Percentiles rank a stretch among this genome's conserved stretches.
These are phyloP conservation scores for Fusarium heterosporum DNA, from an alignment of 2,329 filamentous ascomycete genomes.

Conservation along the genomic window DNA sequence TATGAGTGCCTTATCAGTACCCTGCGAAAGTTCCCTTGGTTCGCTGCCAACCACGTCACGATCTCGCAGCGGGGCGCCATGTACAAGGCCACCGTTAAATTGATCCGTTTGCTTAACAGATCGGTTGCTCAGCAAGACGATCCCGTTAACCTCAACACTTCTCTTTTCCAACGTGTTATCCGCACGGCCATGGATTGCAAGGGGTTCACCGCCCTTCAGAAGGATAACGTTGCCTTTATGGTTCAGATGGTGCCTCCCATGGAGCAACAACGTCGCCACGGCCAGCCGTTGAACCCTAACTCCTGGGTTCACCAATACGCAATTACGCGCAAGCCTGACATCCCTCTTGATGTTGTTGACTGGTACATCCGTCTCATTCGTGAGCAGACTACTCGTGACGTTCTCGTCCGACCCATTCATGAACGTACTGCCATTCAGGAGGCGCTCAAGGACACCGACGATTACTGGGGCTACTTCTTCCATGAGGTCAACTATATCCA, in stretches of 20 bases:
- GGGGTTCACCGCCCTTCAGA: slow-evolving; percentile 71
- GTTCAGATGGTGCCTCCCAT: slow-evolving; percentile 51
- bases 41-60: slow-evolving; percentile 66
- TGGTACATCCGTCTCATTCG: slow-evolving; percentile 69
- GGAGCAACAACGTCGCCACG: slow-evolving; percentile 54
- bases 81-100: slow-evolving; percentile 61
- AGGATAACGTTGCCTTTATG: slow-evolving; percentile 67
- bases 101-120: slow-evolving; percentile 60
- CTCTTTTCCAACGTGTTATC: slow-evolving; percentile 66
- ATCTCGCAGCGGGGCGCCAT: slow-evolving; percentile 66
- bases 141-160: slow-evolving; percentile 60
- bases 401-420: slow-evolving; percentile 55
- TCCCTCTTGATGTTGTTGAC: slow-evolving; percentile 66
- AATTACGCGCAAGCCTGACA: slow-evolving; percentile 61
- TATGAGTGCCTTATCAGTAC: slow-evolving; percentile 75
- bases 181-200: slow-evolving; percentile 66
- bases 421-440: slow-evolving; percentile 56
- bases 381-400: slow-evolving; percentile 60
- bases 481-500: slow-evolving; percentile 58
- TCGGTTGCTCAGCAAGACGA: slow-evolving; percentile 56
- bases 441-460: slow-evolving; percentile 51
- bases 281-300: slow-evolving; percentile 61
- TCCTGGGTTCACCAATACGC: slow-evolving; percentile 66
- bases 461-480: slow-evolving; percentile 67
- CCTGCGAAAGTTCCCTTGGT: slow-evolving; percentile 72